phyloP scores from a whole-genome alignment of 306 rosid genomes.

The Begonia masoniana region DNA sequence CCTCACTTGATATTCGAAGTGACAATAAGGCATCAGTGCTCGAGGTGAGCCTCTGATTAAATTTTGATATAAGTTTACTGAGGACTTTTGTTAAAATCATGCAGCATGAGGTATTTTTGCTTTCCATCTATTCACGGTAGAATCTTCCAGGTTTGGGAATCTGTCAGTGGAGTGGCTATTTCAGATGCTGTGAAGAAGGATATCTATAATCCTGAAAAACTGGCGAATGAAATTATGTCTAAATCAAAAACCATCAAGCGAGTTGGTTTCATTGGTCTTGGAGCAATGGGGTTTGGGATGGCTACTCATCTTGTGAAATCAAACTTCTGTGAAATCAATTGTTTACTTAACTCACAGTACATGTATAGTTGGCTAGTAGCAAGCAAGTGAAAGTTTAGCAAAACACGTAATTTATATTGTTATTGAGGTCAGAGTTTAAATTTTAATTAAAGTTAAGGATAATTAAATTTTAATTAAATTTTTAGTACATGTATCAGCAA shows the following conservation, averaged over 20 bases:
- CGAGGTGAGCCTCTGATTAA: conserved; percentile 29
- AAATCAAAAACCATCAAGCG: conserved; percentile 32
- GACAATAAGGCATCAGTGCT: conserved; percentile 29
- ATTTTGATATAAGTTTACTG: not conserved
- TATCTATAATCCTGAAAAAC: conserved; percentile 45
- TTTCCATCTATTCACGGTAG: conserved; percentile 2
- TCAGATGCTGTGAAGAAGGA: conserved; percentile 64
- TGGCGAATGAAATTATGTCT: conserved; percentile 45
- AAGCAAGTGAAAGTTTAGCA: no score
- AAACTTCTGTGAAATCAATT: conserved; percentile 52
- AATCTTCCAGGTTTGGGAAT: conserved; percentile 53
- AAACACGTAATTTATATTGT: no score
- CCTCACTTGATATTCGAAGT: conserved; percentile 29
- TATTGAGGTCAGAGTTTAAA: no score
- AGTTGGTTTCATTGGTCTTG: conserved; percentile 93
- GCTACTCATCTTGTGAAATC: conserved; percentile 75
- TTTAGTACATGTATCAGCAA: no score
- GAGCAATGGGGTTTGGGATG: conserved; percentile 99
- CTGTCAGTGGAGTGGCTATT: conserved; percentile 53
- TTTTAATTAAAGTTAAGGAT: no score
- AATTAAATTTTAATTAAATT: no score
- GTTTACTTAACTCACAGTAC: no score
- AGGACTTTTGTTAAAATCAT: not conserved
- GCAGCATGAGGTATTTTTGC: not conserved
- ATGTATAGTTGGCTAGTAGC: no score